These are phyloP conservation scores for Crataegus laevigata DNA, from an alignment of 306 rosid genomes.

Conservation along the genomic window DNA sequence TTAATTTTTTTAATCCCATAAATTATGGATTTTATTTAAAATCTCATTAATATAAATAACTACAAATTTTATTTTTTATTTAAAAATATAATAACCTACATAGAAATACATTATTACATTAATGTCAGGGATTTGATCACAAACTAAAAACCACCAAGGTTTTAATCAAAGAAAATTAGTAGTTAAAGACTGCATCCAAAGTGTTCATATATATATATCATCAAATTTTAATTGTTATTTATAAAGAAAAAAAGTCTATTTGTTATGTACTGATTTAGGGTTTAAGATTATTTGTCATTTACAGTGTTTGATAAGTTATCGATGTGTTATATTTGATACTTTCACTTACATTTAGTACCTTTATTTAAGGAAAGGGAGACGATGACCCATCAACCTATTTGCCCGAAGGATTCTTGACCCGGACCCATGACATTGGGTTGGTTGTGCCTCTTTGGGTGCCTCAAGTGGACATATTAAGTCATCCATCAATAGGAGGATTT, in stretches of 20 bases:
- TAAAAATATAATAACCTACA: too few species aligned
- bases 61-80: too few species aligned
- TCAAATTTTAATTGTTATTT: background rate
- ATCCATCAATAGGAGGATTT: slow-evolving; percentile 39
- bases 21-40: too few species aligned
- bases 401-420: slow-evolving; percentile 40
- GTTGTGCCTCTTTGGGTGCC: slow-evolving; percentile 35
- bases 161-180: too few species aligned
- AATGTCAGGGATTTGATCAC: too few species aligned
- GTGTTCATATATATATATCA: background rate
- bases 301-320: too few species aligned
- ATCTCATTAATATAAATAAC: too few species aligned
- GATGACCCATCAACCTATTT: slow-evolving; percentile 8
- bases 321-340: background rate
- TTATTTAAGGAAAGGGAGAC: background rate
- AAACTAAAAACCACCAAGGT: too few species aligned
- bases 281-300: too few species aligned
- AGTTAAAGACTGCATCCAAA: too few species aligned
- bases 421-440: slow-evolving; percentile 21
- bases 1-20: too few species aligned
- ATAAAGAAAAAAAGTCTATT: background rate
- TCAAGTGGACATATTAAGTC: slow-evolving; percentile 31
- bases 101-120: too few species aligned
- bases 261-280: background rate
- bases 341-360: background rate